phyloP scores from a whole-genome alignment of 768 basidiomycete genomes.

The Boletus rubescentipes region DNA sequence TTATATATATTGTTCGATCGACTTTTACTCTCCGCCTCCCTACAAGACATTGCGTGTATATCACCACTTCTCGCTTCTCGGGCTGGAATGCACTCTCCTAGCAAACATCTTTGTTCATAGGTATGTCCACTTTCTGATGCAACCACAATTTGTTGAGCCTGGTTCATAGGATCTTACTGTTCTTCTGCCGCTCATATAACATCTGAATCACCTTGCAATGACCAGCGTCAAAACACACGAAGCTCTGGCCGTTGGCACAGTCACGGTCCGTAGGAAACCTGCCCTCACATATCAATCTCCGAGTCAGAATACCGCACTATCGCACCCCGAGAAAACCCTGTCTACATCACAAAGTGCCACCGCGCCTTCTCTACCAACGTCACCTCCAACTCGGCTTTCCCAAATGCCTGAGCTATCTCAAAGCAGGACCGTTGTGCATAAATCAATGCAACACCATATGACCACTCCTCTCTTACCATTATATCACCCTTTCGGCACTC shows the following conservation, averaged over 20 bases:
- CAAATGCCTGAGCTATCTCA: conserved; percentile 13
- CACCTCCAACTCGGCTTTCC: conserved; percentile 14
- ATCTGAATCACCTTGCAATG: conserved; percentile 15
- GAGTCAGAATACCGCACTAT: conserved; percentile 32
- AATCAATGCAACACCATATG: conserved; percentile 24
- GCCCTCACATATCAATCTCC: conserved; percentile 59
- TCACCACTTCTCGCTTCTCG: conserved; percentile 7
- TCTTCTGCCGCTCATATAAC: conserved; percentile 7
- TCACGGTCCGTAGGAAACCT: conserved; percentile 54
- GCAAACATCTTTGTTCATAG: conserved; percentile 20
- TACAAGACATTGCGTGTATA: conserved; percentile 14
- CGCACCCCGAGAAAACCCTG: conserved; percentile 22
- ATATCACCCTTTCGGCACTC: conserved; percentile 63
- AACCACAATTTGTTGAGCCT: background rate
- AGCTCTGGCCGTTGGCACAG: conserved; percentile 8
- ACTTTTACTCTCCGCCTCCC: conserved; percentile 7
- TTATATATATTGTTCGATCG: conserved; percentile 25
- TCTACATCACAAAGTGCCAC: conserved; percentile 18
- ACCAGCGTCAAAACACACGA: conserved; percentile 22
- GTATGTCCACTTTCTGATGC: conserved; percentile 7
- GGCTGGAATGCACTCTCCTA: conserved; percentile 25
- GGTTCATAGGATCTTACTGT: conserved; percentile 10
- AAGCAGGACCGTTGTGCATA: conserved; percentile 15
- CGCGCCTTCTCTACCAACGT: conserved; percentile 8
- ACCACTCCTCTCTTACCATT: conserved; percentile 53